phyloP scores from a whole-genome alignment of 768 basidiomycete species.

The Mycena polygramma region DNA sequence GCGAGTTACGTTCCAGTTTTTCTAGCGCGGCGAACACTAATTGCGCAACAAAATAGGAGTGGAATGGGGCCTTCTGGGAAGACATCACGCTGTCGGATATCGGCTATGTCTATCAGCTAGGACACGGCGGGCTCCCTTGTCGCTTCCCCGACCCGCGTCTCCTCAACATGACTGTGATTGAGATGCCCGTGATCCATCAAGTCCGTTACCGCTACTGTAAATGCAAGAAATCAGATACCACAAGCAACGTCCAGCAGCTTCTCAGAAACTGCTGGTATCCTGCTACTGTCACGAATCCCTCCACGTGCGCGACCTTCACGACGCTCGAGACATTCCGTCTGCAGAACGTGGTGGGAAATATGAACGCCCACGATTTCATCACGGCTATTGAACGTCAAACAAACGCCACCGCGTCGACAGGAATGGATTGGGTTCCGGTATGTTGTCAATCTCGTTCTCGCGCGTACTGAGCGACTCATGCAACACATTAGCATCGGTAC shows the following conservation, averaged over 20 bases:
- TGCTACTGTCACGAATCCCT: not conserved
- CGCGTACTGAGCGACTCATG: not conserved
- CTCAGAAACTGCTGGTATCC: not conserved
- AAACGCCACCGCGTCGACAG: not conserved
- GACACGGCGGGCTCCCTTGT: not conserved
- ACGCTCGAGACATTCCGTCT: slow-evolving; percentile 21
- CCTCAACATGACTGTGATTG: not conserved
- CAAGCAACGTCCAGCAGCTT: not conserved
- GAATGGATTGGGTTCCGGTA: slow-evolving; percentile 9
- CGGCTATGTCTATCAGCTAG: not conserved
- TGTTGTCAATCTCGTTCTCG: not conserved
- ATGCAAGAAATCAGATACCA: not conserved
- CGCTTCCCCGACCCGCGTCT: not conserved
- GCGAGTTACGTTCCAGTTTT: not conserved
- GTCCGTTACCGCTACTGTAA: not conserved
- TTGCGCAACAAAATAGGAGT: not conserved
- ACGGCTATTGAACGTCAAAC: not conserved
- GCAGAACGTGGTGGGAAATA: slow-evolving; percentile 28
- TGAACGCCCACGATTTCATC: not conserved
- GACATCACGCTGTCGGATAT: not conserved
- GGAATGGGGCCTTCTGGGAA: not conserved
- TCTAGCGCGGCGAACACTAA: not conserved
- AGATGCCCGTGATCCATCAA: not conserved
- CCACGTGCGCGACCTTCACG: not conserved
- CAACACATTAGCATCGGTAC: slow-evolving; percentile 2